Evolutionary conservation across 1,139 yeast species (phyloP).

Genomic region (Suhomyces bokatorum): DNA sequence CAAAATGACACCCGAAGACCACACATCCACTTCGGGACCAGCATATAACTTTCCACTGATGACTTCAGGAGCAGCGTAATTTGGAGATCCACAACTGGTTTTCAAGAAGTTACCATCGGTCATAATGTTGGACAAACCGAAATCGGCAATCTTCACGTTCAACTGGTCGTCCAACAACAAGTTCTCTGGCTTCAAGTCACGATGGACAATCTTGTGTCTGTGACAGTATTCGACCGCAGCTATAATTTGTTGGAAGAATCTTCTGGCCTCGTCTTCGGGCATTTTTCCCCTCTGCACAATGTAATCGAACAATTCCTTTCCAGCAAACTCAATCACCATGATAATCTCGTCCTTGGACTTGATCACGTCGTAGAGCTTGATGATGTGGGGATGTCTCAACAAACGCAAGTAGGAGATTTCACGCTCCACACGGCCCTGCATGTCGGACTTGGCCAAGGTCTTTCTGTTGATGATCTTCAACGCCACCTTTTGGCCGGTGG

Average conservation of each 20-base stretch:
- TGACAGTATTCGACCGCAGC: slow-evolving; percentile 99
- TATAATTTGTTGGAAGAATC: slow-evolving; percentile 95
- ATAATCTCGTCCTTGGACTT: slow-evolving; percentile 94
- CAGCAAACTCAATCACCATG: slow-evolving; percentile 97
- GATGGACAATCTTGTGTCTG: slow-evolving; percentile 94
- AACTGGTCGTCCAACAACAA: slow-evolving; percentile 84
- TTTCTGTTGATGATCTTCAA: slow-evolving; percentile 91
- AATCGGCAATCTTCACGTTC: slow-evolving; percentile 95
- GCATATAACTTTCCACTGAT: slow-evolving; percentile 95
- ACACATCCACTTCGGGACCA: slow-evolving; percentile 98
- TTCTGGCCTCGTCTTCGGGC: slow-evolving; percentile 91
- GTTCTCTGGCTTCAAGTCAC: slow-evolving; percentile 95
- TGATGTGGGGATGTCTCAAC: slow-evolving; percentile 94
- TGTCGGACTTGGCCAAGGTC: slow-evolving; percentile 91
- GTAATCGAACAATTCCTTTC: slow-evolving; percentile 92
- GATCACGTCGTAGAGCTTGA: slow-evolving; percentile 93
- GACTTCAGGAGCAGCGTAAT: slow-evolving; percentile 98
- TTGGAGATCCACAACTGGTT: slow-evolving; percentile 96
- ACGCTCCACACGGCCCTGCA: slow-evolving; percentile 96
- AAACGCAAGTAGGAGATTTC: slow-evolving; percentile 89
- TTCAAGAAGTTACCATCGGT: slow-evolving; percentile 96
- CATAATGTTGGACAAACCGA: slow-evolving; percentile 94
- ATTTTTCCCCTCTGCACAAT: slow-evolving; percentile 94
- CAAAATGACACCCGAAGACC: slow-evolving; percentile 97
- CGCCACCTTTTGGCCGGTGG: slow-evolving; percentile 93